Evolutionary conservation across 2,329 filamentous ascomycete genomes (phyloP), one percentile per base, ranked within the genome.

Genomic region (Diaporthe sp.): DNA sequence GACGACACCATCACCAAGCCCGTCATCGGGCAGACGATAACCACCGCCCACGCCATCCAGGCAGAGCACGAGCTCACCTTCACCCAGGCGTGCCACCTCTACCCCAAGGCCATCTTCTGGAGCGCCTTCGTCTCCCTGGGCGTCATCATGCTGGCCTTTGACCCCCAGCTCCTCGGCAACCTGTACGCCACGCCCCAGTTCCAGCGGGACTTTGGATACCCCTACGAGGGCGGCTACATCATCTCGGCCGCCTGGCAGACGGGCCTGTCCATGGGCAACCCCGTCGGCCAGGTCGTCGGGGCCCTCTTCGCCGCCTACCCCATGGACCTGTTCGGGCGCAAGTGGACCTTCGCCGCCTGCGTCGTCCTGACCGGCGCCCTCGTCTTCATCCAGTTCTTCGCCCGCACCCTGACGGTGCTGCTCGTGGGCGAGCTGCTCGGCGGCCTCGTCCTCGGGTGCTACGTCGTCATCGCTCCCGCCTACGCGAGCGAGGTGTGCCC

Each of bases 321-420:
- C 0, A 84, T 88, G 81, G 85, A 88, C 71, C 69, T 78, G 47
- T 86, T 84, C 65, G 87, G 87, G 17, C 83, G 86, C 39, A 86
- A 84, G 74, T 79, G 79, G 78, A 88, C 86, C 0, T 85, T 88
- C 53, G 85, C 82, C 72, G 79, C 79, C 6, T 88, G 86, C 75
- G 83, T 87, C 32, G 72, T 81, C 13, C 79, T 87, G 74, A 89
- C 88, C 2, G 85, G 86, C 17, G 85, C 82, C 1, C 87, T 91
- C 53, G 86, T 92, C 73, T 92, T 92, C 79, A 87, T 92, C 72
- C 89, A 92, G 76, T 92, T 92, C 83, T 92, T 92, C 77, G 89
- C 90, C 17, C 85, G 87, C 3, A 88, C 87, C 0, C 84, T 91
- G 17, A 78, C 85, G 10, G 86, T 88, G 17, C 83, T 92, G 2